Conservation (phyloP, 2,329 filamentous ascomycete genomes). For the Apiospora sp. region DNA sequence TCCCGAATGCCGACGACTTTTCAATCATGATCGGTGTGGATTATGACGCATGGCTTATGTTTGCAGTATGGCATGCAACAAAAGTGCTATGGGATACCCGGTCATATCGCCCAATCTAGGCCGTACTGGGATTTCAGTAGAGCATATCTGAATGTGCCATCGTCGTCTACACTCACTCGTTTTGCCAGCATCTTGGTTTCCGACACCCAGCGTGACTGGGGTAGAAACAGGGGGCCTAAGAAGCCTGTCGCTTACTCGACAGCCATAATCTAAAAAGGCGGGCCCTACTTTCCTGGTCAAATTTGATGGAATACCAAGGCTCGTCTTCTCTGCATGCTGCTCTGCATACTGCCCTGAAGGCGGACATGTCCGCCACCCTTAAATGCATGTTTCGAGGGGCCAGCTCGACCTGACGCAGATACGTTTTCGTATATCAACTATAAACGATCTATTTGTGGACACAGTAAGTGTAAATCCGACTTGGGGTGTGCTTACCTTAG, state of each 20-base stretch:
- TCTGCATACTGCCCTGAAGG: conserved; percentile 7
- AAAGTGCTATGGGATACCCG: background rate
- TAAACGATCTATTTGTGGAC: background rate
- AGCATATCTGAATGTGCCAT: background rate
- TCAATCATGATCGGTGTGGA: background rate
- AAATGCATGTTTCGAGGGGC: background rate
- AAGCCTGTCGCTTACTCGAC: background rate
- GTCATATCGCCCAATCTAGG: background rate
- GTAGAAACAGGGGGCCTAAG: background rate
- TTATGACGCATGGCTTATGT: background rate
- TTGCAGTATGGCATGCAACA: background rate
- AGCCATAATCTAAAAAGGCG: conserved; percentile 14
- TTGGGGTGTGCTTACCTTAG: background rate
- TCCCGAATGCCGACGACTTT: background rate
- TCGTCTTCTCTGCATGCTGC: background rate
- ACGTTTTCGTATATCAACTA: background rate
- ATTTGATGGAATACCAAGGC: conserved; percentile 6
- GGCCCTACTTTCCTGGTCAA: background rate
- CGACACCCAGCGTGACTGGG: background rate
- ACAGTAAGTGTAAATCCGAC: background rate
- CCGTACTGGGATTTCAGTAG: background rate
- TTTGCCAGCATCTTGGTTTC: background rate
- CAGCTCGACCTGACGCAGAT: background rate
- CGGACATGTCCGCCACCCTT: background rate
- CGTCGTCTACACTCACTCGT: background rate